Base-by-base conservation (phyloP, 202 grass and related monocot genomes). In the Carex arenaria region DNA sequence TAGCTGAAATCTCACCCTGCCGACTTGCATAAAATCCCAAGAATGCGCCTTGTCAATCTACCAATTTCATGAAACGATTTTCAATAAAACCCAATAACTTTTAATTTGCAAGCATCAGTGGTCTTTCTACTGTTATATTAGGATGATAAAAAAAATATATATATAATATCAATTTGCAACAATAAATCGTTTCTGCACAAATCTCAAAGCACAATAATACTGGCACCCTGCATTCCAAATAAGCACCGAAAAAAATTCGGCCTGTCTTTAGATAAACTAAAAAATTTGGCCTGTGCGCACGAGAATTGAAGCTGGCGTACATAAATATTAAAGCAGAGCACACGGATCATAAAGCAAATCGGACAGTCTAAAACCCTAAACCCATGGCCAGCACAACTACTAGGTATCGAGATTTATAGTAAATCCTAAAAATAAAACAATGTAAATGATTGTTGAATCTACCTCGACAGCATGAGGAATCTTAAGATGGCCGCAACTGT, bases 11-110 rank as follows among this genome's bases (percentile, higher is more conserved):
- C 95, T 93, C 28, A 98, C 91, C 81, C 93, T 95, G 80, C 95
- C 95, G 4, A 87, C 84, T 90, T 92, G 91, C 89, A 95, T 95
- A 88, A 98, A 98, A 74, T 98, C 95, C 71, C 95, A 80, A 26
- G 91, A 91, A 31, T 98, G 95, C 61, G 91, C 91, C 89, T 98
- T 98, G 63, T 95, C 95, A 87, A 93, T 14, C 95, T 98, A 80
- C 47, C 47, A 13, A 26, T 26, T 26, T 26, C 0, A 51, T 51
- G 72, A 67, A 67, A 19, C 8, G 3, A 43, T 45, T 43, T 10
- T 3, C 67, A 71, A 71, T 47, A 20, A 71, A 9, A 49, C 38
- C 67, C 65, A 67, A 71, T 20, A 47, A 71, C 47, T 51, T 68
- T 9, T 77, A 7, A 74, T 83, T 85, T 69, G 56, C 18, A 90